phyloP scores from a whole-genome alignment of 208 protist genomes.

The Trypanosoma congolense region DNA sequence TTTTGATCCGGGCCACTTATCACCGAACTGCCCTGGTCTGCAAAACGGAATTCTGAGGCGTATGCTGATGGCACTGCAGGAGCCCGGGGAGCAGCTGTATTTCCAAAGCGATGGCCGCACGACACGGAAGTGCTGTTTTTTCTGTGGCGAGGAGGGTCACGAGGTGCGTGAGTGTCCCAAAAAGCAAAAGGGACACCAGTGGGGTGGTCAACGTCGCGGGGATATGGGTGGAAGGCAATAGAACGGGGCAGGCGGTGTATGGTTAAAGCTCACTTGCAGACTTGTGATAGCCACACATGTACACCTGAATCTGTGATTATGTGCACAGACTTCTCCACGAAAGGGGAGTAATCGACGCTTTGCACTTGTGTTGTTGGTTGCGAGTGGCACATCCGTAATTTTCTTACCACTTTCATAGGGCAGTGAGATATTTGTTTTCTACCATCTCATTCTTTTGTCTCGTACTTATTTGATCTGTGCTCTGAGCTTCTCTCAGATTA shows the following conservation, averaged over 20 bases:
- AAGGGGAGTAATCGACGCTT: too few species aligned
- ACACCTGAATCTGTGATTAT: too few species aligned
- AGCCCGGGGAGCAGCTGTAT: constrained; percentile 59
- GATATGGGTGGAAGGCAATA: constrained; percentile 3
- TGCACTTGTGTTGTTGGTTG: too few species aligned
- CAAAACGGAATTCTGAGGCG: constrained; percentile 64
- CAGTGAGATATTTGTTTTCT: too few species aligned
- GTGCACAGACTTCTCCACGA: too few species aligned
- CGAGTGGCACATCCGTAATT: too few species aligned
- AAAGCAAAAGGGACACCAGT: constrained; percentile 33
- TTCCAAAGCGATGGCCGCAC: constrained; percentile 35
- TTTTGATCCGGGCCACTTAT: constrained; percentile 83
- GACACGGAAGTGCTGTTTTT: constrained; percentile 58
- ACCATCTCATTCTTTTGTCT: too few species aligned
- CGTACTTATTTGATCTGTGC: too few species aligned
- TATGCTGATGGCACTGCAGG: constrained; percentile 52
- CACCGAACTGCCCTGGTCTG: constrained; percentile 71
- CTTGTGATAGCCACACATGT: too few species aligned
- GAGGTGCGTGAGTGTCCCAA: constrained; percentile 66
- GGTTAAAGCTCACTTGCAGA: too few species aligned
- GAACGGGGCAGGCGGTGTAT: background rate
- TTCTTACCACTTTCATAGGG: too few species aligned
- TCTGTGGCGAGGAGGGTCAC: constrained; percentile 79
- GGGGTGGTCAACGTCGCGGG: constrained; percentile 16
- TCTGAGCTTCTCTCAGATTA: too few species aligned